Conservation (phyloP, 805 yeast genomes). For the Helenozyma baotianmanensis region DNA sequence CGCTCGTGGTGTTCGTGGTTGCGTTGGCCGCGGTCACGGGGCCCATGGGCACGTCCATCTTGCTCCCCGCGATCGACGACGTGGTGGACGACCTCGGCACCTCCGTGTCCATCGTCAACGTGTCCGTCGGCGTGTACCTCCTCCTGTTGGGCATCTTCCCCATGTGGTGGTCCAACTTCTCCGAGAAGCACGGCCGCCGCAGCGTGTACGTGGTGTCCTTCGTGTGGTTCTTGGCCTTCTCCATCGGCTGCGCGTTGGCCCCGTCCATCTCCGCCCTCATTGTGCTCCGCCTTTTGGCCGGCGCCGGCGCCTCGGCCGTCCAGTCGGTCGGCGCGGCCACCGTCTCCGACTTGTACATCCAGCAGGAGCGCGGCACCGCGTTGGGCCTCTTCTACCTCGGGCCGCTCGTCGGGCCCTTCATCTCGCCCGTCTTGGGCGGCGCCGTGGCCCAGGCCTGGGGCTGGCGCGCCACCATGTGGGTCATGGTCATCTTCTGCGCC, state of each 20-base stretch:
- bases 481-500: conserved; percentile 65
- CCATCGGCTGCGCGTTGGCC: conserved; percentile 67
- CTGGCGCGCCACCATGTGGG: conserved; percentile 90
- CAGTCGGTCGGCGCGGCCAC: conserved; percentile 92
- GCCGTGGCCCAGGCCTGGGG: conserved; percentile 67
- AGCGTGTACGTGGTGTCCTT: conserved; percentile 69
- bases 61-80: conserved; percentile 71
- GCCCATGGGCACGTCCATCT: conserved; percentile 85
- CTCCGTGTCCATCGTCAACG: conserved; percentile 56
- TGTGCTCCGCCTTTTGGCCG: conserved; percentile 70
- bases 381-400: conserved; percentile 81
- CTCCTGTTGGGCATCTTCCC: conserved; percentile 76
- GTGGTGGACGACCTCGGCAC: conserved; percentile 55
- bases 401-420: conserved; percentile 72
- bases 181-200: conserved; percentile 73
- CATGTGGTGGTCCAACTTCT: conserved; percentile 82
- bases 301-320: conserved; percentile 70
- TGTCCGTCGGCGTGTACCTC: conserved; percentile 76
- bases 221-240: conserved; percentile 55
- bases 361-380: conserved; percentile 69
- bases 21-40: conserved; percentile 76
- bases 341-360: conserved; percentile 64
- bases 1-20: conserved; percentile 55
- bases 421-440: conserved; percentile 79
- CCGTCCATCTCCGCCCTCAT: conserved; percentile 60